These are phyloP conservation scores for Tetrapisispora nanseiensis DNA, from an alignment of 805 yeast species.

Conservation along the genomic window DNA sequence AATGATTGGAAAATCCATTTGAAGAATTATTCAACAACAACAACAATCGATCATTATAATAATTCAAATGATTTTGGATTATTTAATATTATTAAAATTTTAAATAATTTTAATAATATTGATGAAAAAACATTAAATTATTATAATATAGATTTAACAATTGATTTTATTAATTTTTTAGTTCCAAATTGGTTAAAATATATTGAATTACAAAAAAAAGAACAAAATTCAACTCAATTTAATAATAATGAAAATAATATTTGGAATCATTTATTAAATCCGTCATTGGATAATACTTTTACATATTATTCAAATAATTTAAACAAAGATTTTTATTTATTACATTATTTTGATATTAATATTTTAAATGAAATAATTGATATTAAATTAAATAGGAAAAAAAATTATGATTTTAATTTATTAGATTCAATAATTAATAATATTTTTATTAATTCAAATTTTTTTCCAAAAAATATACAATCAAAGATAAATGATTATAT, in stretches of 20 bases:
- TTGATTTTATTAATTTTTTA: not conserved
- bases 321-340: not conserved
- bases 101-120: not conserved
- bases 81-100: not conserved
- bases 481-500: not conserved
- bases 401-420: not conserved
- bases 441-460: not conserved
- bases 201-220: not conserved
- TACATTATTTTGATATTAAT: not conserved
- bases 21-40: too few species aligned
- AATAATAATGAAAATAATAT: not conserved
- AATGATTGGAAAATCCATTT: conserved; percentile 6
- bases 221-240: not conserved
- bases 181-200: conserved; percentile 1
- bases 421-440: not conserved
- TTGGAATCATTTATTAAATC: not conserved
- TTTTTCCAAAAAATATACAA: not conserved
- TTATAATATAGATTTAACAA: not conserved
- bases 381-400: not conserved
- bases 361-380: not conserved
- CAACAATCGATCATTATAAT: too few species aligned
- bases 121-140: not conserved
- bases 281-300: conserved; percentile 1
- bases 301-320: not conserved
- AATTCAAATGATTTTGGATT: not conserved